Conservation (phyloP, 441 rosid species). For the Adansonia rubrostipa region DNA sequence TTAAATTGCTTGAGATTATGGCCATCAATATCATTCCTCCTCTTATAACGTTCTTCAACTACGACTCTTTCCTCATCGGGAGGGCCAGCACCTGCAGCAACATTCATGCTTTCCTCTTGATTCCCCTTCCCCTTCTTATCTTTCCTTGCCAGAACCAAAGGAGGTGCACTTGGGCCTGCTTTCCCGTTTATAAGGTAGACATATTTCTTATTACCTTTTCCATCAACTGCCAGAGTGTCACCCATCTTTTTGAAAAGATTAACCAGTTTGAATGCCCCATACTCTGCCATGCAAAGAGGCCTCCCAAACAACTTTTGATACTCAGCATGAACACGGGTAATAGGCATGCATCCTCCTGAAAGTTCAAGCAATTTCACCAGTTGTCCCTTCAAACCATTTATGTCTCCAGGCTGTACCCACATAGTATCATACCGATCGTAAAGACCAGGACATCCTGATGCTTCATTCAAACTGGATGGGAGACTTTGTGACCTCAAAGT, state of each 20-base stretch:
- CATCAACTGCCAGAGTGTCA: constrained; percentile 66
- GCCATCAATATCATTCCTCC: constrained; percentile 37
- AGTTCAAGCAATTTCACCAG: constrained; percentile 79
- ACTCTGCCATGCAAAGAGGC: constrained; percentile 78
- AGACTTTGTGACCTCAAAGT: constrained; percentile 61
- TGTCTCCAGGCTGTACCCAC: constrained; percentile 96
- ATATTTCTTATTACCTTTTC: constrained; percentile 71
- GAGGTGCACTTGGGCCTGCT: constrained; percentile 53
- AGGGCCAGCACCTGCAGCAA: constrained; percentile 45
- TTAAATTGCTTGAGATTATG: constrained; percentile 66
- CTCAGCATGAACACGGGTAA: constrained; percentile 67
- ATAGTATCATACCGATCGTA: constrained; percentile 63
- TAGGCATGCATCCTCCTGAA: constrained; percentile 82
- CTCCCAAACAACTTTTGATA: constrained; percentile 80
- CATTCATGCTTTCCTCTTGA: constrained; percentile 42
- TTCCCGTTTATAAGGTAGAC: constrained; percentile 74
- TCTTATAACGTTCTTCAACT: constrained; percentile 50
- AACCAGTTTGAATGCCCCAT: constrained; percentile 75
- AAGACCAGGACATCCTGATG: constrained; percentile 40
- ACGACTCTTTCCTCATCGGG: constrained; percentile 65
- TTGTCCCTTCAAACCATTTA: constrained; percentile 78
- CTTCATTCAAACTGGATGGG: constrained; percentile 61
- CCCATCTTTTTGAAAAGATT: constrained; percentile 87
- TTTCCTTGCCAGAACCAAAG: constrained; percentile 50
- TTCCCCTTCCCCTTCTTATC: constrained; percentile 61